Percentiles rank a stretch among this genome's conserved stretches.
phyloP scores from a whole-genome alignment of 805 yeast species.

The Starmerella khaoyaiensis region DNA sequence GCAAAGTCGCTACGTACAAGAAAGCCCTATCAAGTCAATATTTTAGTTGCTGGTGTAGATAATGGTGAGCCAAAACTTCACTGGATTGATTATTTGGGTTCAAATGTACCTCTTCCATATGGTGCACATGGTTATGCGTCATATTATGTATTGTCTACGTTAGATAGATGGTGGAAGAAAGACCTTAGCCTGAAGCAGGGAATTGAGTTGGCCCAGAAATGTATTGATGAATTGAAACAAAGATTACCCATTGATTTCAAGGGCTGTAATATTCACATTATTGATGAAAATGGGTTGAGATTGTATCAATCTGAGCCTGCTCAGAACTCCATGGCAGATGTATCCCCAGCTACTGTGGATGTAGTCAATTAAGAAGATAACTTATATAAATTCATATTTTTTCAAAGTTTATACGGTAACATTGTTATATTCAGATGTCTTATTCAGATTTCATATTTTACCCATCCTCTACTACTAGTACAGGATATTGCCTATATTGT shows the following conservation, averaged over 20 bases:
- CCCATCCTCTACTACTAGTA: too few relatives aligned
- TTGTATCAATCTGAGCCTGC: conserved; percentile 20
- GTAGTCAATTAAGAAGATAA: too few relatives aligned
- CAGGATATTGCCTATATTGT: too few relatives aligned
- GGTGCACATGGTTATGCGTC: conserved; percentile 99
- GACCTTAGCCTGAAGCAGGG: conserved; percentile 73
- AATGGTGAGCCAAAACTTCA: conserved; percentile 52
- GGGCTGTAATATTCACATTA: conserved; percentile 60
- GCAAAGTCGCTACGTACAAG: conserved; percentile 84
- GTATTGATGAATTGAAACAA: conserved; percentile 63
- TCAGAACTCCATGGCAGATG: not conserved
- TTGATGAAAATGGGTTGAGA: conserved; percentile 46
- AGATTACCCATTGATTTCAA: conserved; percentile 93
- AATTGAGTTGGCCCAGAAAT: conserved; percentile 51
- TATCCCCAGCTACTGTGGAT: too few relatives aligned
- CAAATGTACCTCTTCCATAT: conserved; percentile 80
- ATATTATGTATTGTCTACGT: conserved; percentile 75
- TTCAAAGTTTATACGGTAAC: too few relatives aligned
- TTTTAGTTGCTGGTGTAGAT: conserved; percentile 78
- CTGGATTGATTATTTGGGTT: conserved; percentile 90
- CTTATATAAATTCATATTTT: too few relatives aligned
- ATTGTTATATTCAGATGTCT: too few relatives aligned
- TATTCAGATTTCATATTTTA: too few relatives aligned
- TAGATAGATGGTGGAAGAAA: conserved; percentile 78
- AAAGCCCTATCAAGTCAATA: conserved; percentile 89